These are phyloP conservation scores for Coriolopsis trogii DNA, from an alignment of 1,284 basidiomycete genomes.

Conservation along the genomic window DNA sequence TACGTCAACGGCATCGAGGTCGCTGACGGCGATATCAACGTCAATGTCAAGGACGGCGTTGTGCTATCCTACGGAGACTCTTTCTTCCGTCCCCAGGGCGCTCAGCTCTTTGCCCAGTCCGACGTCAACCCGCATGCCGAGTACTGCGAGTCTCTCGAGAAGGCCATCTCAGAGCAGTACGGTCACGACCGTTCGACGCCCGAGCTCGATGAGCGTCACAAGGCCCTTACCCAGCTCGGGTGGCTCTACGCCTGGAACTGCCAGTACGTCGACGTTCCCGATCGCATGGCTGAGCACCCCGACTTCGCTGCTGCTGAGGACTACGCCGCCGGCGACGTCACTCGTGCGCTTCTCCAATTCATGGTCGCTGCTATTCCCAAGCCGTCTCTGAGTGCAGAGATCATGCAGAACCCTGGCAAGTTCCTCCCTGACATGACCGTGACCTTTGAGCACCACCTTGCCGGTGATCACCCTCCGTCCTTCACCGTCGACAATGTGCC, in stretches of 20 bases:
- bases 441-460: conserved; percentile 49
- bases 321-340: conserved; percentile 44
- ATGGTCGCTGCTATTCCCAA: conserved; percentile 76
- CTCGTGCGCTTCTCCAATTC: conserved; percentile 71
- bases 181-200: conserved; percentile 19
- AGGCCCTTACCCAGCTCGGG: conserved; percentile 40
- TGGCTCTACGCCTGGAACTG: conserved; percentile 62
- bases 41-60: conserved; percentile 84
- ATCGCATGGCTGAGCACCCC: conserved; percentile 31
- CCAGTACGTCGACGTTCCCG: conserved; percentile 42
- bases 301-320: conserved; percentile 21
- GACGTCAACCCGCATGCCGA: conserved; percentile 54
- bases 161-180: conserved; percentile 39
- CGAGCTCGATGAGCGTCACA: conserved; percentile 35
- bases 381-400: conserved; percentile 47
- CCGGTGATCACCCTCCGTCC: conserved; percentile 47
- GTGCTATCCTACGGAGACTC: conserved; percentile 84
- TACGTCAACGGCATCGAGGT: conserved; percentile 84
- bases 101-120: conserved; percentile 41
- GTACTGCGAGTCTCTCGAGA: conserved; percentile 54
- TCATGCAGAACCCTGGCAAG: conserved; percentile 53
- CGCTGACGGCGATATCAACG: conserved; percentile 85
- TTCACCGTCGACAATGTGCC: conserved; percentile 60
- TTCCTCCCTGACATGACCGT: conserved; percentile 55
- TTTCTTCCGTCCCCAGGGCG: conserved; percentile 62